Evolutionary conservation across 2,329 filamentous ascomycete genomes (phyloP).

Genomic region (Exophiala xenobiotica): DNA sequence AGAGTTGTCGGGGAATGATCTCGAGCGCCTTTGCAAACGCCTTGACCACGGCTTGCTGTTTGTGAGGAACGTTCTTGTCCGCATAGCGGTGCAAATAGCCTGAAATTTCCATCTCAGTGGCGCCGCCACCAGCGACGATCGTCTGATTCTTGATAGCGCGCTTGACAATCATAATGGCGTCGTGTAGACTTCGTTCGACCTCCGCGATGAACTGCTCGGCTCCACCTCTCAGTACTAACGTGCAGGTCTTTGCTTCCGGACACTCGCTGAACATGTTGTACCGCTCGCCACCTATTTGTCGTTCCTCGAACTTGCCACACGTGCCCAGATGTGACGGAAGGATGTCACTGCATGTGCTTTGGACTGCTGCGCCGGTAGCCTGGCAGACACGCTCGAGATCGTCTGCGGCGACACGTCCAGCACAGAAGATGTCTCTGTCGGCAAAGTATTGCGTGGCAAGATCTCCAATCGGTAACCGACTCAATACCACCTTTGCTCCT

Average conservation of each 20-base stretch:
- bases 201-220: constrained; percentile 99
- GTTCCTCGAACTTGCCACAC: constrained; percentile 88
- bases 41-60: constrained; percentile 97
- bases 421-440: constrained; percentile 97
- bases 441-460: constrained; percentile 93
- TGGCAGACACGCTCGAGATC: constrained; percentile 96
- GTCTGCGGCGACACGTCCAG: constrained; percentile 83
- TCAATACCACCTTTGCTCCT: constrained; percentile 94
- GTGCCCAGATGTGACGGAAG: constrained; percentile 83
- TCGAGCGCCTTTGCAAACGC: constrained; percentile 96
- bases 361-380: constrained; percentile 85
- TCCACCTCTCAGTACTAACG: constrained; percentile 87
- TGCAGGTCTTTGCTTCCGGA: constrained; percentile 94
- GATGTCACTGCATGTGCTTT: constrained; percentile 97
- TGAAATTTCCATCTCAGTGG: constrained; percentile 94
- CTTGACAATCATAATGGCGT: constrained; percentile 99
- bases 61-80: constrained; percentile 87
- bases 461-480: constrained; percentile 95
- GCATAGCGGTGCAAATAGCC: constrained; percentile 90
- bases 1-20: constrained; percentile 92
- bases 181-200: constrained; percentile 94
- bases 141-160: constrained; percentile 90
- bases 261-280: constrained; percentile 99
- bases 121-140: constrained; percentile 93
- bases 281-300: constrained; percentile 93